phyloP scores from a whole-genome alignment of 805 yeast species.

The Candida patagonica region DNA sequence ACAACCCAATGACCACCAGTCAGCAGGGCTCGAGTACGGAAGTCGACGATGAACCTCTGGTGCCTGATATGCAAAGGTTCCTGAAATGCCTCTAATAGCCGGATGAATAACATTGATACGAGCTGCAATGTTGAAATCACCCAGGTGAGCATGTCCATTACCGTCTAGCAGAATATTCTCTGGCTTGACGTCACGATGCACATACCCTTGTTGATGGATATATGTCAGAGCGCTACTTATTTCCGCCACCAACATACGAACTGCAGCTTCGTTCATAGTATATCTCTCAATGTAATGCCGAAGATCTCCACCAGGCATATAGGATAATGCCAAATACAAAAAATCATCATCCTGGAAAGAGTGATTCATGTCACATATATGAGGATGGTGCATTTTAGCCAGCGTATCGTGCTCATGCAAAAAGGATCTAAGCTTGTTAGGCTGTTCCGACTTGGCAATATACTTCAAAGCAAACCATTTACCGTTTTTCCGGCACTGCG shows the following conservation, averaged over 20 bases:
- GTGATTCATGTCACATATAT: constrained; percentile 22
- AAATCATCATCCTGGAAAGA: constrained; percentile 22
- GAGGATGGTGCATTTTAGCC: constrained; percentile 19
- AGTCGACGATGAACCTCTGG: constrained; percentile 21
- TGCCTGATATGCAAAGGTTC: constrained; percentile 23
- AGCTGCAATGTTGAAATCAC: constrained; percentile 92
- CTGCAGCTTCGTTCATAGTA: constrained; percentile 21
- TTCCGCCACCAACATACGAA: constrained; percentile 23
- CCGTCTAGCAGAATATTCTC: constrained; percentile 78
- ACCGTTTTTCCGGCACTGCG: constrained; percentile 14
- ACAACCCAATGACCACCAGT: constrained; percentile 30
- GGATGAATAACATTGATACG: constrained; percentile 42
- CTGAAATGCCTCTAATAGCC: constrained; percentile 17
- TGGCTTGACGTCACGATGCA: constrained; percentile 90
- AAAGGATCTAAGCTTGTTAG: constrained; percentile 13
- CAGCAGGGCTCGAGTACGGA: constrained; percentile 21
- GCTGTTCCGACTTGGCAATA: constrained; percentile 17
- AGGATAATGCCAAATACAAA: constrained; percentile 21
- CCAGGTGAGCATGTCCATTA: constrained; percentile 86
- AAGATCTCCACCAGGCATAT: constrained; percentile 25
- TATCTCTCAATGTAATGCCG: constrained; percentile 20
- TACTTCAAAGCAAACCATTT: constrained; percentile 22
- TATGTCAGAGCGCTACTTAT: constrained; percentile 23
- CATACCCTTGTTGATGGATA: constrained; percentile 53
- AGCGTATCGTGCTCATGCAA: constrained; percentile 22